Evolutionary conservation across 2,329 filamentous ascomycete genomes (phyloP).

Genomic region (Aspergillus texensis): DNA sequence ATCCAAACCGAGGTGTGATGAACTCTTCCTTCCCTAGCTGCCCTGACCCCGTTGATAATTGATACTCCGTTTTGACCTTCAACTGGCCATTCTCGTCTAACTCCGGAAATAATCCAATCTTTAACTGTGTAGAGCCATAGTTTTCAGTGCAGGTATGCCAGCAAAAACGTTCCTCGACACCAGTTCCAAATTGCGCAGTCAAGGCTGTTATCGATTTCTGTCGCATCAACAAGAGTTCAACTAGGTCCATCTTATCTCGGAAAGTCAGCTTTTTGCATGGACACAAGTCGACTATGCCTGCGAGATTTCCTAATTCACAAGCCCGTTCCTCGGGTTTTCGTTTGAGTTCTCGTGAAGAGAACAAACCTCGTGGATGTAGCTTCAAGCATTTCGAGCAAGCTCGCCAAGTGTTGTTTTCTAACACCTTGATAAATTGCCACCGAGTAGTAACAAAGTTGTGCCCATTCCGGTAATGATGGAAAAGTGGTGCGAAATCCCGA

Average conservation of each 20-base stretch:
- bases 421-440: slow-evolving; percentile 40
- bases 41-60: slow-evolving; percentile 35
- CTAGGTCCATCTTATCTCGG: slow-evolving; percentile 39
- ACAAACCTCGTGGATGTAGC: slow-evolving; percentile 39
- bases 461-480: slow-evolving; percentile 42
- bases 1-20: slow-evolving; percentile 45
- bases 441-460: slow-evolving; percentile 40
- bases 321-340: slow-evolving; percentile 35
- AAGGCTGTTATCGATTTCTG: slow-evolving; percentile 30
- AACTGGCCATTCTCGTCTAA: slow-evolving; percentile 36
- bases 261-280: slow-evolving; percentile 45
- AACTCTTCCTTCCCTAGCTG: slow-evolving; percentile 41
- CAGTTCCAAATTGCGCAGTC: slow-evolving; percentile 30
- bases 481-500: slow-evolving; percentile 43
- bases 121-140: slow-evolving; percentile 38
- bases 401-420: slow-evolving; percentile 40
- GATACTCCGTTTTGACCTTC: slow-evolving; percentile 40
- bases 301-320: slow-evolving; percentile 38
- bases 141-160: slow-evolving; percentile 42
- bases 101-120: slow-evolving; percentile 40
- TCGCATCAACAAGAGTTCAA: slow-evolving; percentile 36
- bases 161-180: slow-evolving; percentile 35
- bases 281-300: slow-evolving; percentile 43
- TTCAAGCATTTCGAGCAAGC: slow-evolving; percentile 42
- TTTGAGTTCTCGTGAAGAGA: slow-evolving; percentile 36